These are phyloP conservation scores for Ceratopteris richardii DNA, from an alignment of 75 land plant genomes.

Conservation along the genomic window DNA sequence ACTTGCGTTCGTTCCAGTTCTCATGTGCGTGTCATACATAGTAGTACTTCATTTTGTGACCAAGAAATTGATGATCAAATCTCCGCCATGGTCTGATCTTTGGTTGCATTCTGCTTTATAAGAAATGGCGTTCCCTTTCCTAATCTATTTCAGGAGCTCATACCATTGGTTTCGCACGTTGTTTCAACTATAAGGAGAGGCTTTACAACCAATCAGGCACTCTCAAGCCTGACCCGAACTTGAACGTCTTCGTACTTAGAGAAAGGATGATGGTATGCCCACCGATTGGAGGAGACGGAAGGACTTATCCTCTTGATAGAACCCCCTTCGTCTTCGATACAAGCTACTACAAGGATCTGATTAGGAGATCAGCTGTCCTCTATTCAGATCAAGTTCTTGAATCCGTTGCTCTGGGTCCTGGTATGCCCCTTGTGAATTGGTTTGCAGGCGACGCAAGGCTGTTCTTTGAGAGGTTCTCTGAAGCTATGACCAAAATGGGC, in stretches of 20 bases:
- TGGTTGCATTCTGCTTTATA: too few species aligned
- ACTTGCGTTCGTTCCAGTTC: neutral
- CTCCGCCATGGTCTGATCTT: too few species aligned
- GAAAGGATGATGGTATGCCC: conserved; percentile 45
- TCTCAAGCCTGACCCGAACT: conserved; percentile 42
- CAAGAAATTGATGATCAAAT: too few species aligned
- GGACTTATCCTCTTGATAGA: conserved; percentile 43
- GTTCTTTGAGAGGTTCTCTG: conserved; percentile 59
- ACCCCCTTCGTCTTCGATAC: conserved; percentile 56
- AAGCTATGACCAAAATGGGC: conserved; percentile 69
- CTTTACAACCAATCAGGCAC: conserved; percentile 68
- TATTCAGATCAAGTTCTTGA: conserved; percentile 45
- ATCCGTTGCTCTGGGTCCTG: conserved; percentile 17
- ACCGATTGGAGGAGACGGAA: conserved; percentile 48
- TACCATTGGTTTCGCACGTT: conserved; percentile 58
- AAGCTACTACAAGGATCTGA: conserved; percentile 56
- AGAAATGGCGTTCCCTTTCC: neutral
- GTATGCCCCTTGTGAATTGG: conserved; percentile 34
- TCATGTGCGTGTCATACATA: too few species aligned
- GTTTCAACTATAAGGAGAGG: conserved; percentile 60
- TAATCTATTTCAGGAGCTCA: conserved; percentile 42
- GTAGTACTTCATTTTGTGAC: too few species aligned
- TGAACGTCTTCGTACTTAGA: conserved; percentile 28
- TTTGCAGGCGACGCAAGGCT: conserved; percentile 36
- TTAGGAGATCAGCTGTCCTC: conserved; percentile 41